Evolutionary conservation across 225 moss, liverwort and hornwort genomes (phyloP).

Genomic region (Straminergon stramineum): DNA sequence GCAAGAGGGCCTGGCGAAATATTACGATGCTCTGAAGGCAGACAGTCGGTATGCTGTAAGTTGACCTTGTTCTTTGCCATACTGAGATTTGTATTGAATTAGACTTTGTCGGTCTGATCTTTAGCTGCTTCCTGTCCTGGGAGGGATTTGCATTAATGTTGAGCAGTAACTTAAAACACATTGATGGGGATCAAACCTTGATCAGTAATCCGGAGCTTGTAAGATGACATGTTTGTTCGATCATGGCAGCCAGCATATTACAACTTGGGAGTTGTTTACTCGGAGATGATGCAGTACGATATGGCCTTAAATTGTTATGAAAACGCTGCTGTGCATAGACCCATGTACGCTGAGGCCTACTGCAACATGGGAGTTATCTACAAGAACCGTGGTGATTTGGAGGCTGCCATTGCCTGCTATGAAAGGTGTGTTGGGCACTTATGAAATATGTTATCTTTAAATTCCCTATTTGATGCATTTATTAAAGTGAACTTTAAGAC

Average conservation of each 20-base stretch:
- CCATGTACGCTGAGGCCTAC: constrained; percentile 99
- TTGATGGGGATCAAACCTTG: not conserved
- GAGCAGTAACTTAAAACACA: not conserved
- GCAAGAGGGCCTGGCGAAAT: constrained; percentile 90
- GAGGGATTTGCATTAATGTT: not conserved
- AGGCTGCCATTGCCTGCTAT: constrained; percentile 97
- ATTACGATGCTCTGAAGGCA: constrained; percentile 95
- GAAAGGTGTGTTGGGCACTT: constrained; percentile 54
- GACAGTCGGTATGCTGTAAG: constrained; percentile 96
- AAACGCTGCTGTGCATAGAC: constrained; percentile 88
- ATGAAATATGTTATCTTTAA: not conserved
- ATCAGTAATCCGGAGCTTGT: not conserved
- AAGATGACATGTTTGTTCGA: constrained; percentile 7
- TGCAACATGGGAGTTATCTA: constrained; percentile 99
- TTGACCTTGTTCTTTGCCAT: constrained; percentile 17
- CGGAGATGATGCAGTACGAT: constrained; percentile 99
- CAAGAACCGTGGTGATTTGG: constrained; percentile 97
- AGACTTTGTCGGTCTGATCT: not conserved
- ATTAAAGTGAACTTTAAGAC: not conserved
- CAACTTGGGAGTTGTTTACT: constrained; percentile 99
- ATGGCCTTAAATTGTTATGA: constrained; percentile 95
- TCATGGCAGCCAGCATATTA: constrained; percentile 91
- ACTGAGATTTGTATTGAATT: not conserved
- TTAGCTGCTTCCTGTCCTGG: not conserved
- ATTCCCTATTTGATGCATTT: not conserved